Base-by-base conservation (phyloP, 2,329 filamentous ascomycete genomes). In the Sporothrix sp. region DNA sequence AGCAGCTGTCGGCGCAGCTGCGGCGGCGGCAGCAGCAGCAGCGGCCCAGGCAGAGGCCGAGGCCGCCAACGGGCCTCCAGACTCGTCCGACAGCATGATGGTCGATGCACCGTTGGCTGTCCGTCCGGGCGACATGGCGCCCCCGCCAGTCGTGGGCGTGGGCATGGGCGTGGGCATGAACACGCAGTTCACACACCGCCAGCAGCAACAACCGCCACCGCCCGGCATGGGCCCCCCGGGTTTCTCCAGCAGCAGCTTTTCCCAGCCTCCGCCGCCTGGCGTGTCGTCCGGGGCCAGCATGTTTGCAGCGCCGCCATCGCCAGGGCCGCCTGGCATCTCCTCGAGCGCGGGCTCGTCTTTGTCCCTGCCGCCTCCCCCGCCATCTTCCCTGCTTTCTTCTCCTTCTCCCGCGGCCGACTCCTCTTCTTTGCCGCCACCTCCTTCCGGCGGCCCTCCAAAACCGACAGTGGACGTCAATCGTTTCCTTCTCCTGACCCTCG, bases 401-500 rank as follows among this genome's bases (percentile, higher is more conserved):
- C 20, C 37, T 28, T 32, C 37, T 8, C 28, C n/a, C 2, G 11
- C 39, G 10, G 20, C 23, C 7, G 4, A n/a, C n/a, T n/a, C n/a
- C n/a, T n/a, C n/a, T n/a, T 20, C 2, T 10, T 18, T 11, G 21
- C 7, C 3, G 7, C 16, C 9, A 14, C 18, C 23, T 14, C 39
- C 18, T 18, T 14, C 39, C 9, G 4, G n/a, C 4, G 4, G n/a
- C 20, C 37, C 39, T 7, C 50, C 84, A 35, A 77, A 81, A 52
- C 89, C 95, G 51, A 84, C 87, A 58, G 82, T 82, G 8, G 82
- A 90, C 58, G 73, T 81, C 33, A 83, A 78, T 21, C 86, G 87
- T 37, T 98, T 93, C 72, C 78, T 96, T 61, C 85, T 98, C 58
- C 78, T 98, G 10, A 97, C 93, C 0, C 79, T 98, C 43, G 93